phyloP scores from a whole-genome alignment of 1,284 basidiomycete species.

The Pseudozyma flocculosa region DNA sequence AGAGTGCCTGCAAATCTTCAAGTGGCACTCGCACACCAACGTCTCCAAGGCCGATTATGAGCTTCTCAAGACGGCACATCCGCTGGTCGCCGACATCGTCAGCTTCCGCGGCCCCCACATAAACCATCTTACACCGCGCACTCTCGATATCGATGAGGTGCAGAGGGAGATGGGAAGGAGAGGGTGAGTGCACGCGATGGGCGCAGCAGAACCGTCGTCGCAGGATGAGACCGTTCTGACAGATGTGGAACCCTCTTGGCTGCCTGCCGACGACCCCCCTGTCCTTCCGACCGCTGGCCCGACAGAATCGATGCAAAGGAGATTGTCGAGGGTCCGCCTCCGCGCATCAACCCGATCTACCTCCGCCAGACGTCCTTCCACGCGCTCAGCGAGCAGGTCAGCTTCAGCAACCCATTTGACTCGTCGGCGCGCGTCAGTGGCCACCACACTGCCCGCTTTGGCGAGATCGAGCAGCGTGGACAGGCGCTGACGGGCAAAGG shows the following conservation, averaged over 20 bases:
- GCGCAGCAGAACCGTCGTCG: too few relatives aligned
- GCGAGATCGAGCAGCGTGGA: conserved; percentile 61
- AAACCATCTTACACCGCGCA: conserved; percentile 61
- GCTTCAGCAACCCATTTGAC: conserved; percentile 45
- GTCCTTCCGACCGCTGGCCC: too few relatives aligned
- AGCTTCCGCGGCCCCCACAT: conserved; percentile 61
- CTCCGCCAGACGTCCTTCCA: conserved; percentile 61
- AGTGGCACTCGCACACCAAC: conserved; percentile 59
- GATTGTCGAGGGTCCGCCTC: conserved; percentile 59
- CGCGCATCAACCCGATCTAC: conserved; percentile 57
- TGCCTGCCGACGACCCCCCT: too few relatives aligned
- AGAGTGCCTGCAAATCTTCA: conserved; percentile 59
- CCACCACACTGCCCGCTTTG: conserved; percentile 60
- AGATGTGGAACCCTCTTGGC: too few relatives aligned
- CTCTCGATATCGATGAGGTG: conserved; percentile 60
- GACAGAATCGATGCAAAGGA: conserved; percentile 60
- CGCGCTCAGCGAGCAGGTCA: conserved; percentile 59
- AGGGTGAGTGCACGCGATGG: conserved; percentile 17
- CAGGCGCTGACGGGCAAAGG: conserved; percentile 59
- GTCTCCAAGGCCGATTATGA: conserved; percentile 56
- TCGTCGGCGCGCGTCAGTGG: conserved; percentile 24
- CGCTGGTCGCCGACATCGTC: conserved; percentile 60
- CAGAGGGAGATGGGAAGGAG: conserved; percentile 36
- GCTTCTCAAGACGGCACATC: conserved; percentile 54
- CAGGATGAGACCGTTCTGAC: too few relatives aligned